Base-by-base conservation (phyloP, 1,284 basidiomycete genomes). In the Heterobasidion irregulare region DNA sequence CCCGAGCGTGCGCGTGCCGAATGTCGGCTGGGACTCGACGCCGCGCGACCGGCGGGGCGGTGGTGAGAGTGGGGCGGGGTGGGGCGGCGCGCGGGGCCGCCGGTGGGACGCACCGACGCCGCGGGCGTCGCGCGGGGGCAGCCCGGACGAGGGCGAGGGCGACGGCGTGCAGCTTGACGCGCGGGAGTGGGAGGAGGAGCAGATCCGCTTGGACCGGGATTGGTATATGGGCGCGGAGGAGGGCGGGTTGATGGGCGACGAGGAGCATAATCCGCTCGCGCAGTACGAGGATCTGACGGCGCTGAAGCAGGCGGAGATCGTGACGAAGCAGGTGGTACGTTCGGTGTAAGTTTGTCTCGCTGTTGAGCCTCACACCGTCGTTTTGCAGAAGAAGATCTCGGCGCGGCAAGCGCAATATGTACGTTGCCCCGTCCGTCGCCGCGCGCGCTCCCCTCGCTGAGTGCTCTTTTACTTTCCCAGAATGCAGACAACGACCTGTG, bases 401-500 rank as follows among this genome's bases (percentile, higher is more conserved):
- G 94, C 94, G 3, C 79, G 86, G 55, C 94, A 97, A 70, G 94
- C 94, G 0, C 94, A 96, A 83, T 95, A 94, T 68, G 92, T 93
- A 62, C 77, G 4, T 16, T 7, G n/a, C n/a, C 34, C 16, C 47
- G 45, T 41, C 50, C 55, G 38, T 56, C 43, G 43, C 44, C 8
- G 12, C 15, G 58, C 61, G 35, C 36, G 41, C n/a, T 34, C 43
- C 19, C 56, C 44, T 34, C 26, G 26, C 26, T 26, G 26, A 26
- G 26, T 26, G 38, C 10, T 41, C 56, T 62, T 32, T 62, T 54
- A 7, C 48, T 38, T 52, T 12, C 49, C 2, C 65, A 94, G 90
- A 98, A 98, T 63, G 92, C 92, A 19, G 97, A 99, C 68, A 96
- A 95, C 62, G 96, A 99, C 63, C 75, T 96, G 1, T 99, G 97